A percentile compares a stretch with the other conserved stretches of the same genome.
Conservation (phyloP, 441 rosid species). For the Jatropha multifida region DNA sequence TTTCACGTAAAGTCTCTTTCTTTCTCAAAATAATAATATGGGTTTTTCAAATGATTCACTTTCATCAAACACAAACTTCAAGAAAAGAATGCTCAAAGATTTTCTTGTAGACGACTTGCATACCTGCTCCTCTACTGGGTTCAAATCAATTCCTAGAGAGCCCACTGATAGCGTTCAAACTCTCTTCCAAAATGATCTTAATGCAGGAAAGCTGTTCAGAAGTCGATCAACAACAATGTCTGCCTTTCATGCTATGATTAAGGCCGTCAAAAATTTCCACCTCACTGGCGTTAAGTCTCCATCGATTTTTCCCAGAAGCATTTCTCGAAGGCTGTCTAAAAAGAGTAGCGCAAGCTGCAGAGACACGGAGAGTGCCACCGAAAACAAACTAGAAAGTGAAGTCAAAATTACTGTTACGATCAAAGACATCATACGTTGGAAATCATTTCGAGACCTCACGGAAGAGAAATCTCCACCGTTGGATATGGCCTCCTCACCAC, state of each 20-base stretch:
- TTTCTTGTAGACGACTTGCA: conserved; percentile 56
- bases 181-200: conserved; percentile 19
- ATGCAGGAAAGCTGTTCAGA: conserved; percentile 20
- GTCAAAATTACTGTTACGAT: conserved; percentile 38
- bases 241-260: conserved; percentile 49
- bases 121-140: conserved; percentile 46
- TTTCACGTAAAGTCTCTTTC: too few species aligned
- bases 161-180: conserved; percentile 18
- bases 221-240: conserved; percentile 37
- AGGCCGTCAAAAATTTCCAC: conserved; percentile 38
- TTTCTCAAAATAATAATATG: conserved; percentile 18
- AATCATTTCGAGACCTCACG: conserved; percentile 59
- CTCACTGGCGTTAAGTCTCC: conserved; percentile 36
- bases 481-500: conserved; percentile 32
- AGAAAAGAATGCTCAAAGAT: conserved; percentile 63
- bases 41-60: conserved; percentile 24
- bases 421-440: conserved; percentile 84
- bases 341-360: conserved; percentile 6
- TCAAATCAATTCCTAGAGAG: conserved; percentile 38
- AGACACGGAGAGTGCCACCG: not conserved
- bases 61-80: conserved; percentile 21
- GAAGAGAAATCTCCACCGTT: conserved; percentile 39
- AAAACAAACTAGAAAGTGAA: conserved; percentile 13
- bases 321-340: conserved; percentile 44
- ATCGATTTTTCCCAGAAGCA: conserved; percentile 48